These are phyloP conservation scores for Nakaseomyces nivariensis DNA, from an alignment of 1,139 yeast species.

Conservation along the genomic window DNA sequence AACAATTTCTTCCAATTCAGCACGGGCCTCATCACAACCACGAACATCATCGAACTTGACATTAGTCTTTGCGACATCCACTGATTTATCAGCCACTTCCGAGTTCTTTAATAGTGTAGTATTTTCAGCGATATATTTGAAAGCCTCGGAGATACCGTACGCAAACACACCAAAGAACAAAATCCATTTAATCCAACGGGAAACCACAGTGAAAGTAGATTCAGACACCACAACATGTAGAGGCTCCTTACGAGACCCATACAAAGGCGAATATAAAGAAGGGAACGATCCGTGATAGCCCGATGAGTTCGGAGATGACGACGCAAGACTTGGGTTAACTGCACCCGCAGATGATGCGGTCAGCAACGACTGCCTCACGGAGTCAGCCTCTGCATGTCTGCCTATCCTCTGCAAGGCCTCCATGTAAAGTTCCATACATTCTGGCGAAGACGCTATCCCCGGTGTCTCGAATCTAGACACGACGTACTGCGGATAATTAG, in stretches of 20 bases:
- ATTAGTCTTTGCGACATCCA: slow-evolving; percentile 77
- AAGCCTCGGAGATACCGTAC: slow-evolving; percentile 65
- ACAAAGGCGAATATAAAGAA: slow-evolving; percentile 28
- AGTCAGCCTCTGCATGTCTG: slow-evolving; percentile 65
- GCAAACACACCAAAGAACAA: slow-evolving; percentile 66
- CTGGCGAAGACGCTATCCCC: slow-evolving; percentile 72
- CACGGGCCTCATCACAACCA: slow-evolving; percentile 97
- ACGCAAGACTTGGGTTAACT: slow-evolving; percentile 24
- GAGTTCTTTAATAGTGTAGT: slow-evolving; percentile 74
- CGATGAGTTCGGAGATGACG: slow-evolving; percentile 16
- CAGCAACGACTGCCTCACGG: slow-evolving; percentile 27
- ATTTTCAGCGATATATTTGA: slow-evolving; percentile 73
- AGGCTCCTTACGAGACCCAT: slow-evolving; percentile 48
- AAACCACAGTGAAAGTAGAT: slow-evolving; percentile 61
- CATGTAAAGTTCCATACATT: slow-evolving; percentile 65
- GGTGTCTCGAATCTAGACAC: slow-evolving; percentile 87
- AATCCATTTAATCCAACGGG: slow-evolving; percentile 87
- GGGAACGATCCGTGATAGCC: slow-evolving; percentile 24
- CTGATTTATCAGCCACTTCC: slow-evolving; percentile 64
- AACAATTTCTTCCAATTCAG: slow-evolving; percentile 92
- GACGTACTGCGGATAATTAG: slow-evolving; percentile 87
- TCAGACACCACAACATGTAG: slow-evolving; percentile 87
- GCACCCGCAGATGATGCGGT: slow-evolving; percentile 29
- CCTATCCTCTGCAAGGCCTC: slow-evolving; percentile 77
- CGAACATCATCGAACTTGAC: slow-evolving; percentile 89